phyloP scores from a whole-genome alignment of 306 rosid genomes.

The Vigna nakashimae region DNA sequence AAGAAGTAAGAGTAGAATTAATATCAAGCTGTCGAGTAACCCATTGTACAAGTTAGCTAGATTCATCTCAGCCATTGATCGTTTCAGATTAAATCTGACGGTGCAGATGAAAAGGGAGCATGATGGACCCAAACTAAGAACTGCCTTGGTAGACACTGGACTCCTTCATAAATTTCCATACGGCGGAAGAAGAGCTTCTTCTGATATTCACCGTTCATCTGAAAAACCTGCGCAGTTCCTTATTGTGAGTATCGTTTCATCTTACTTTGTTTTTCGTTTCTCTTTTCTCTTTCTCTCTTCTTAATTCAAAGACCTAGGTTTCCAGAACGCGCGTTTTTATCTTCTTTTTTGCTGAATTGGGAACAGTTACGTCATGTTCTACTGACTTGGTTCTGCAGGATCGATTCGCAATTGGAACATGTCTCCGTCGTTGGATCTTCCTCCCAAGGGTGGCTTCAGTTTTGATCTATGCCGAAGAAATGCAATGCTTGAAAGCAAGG shows the following conservation, averaged over 20 bases:
- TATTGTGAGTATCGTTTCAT: background rate
- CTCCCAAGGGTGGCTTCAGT: constrained; percentile 88
- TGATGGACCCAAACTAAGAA: background rate
- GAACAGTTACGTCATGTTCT: background rate
- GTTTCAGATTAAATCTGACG: background rate
- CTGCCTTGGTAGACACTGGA: background rate
- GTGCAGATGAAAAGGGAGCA: background rate
- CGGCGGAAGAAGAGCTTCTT: background rate
- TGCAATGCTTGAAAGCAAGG: constrained; percentile 80
- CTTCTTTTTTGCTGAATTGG: background rate
- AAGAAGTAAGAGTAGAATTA: no score
- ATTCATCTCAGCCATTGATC: background rate
- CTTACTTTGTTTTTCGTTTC: background rate
- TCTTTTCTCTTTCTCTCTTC: background rate
- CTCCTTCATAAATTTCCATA: background rate
- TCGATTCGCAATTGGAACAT: constrained; percentile 48
- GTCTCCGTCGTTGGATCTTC: constrained; percentile 69
- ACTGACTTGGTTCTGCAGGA: constrained; percentile 42
- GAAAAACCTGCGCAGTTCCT: background rate
- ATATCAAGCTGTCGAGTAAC: background rate
- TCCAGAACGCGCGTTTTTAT: background rate
- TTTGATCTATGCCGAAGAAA: constrained; percentile 92
- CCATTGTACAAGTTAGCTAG: background rate
- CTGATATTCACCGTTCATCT: background rate
- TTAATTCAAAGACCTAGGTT: background rate